Conservation (phyloP, 2,329 filamentous ascomycete genomes). For the Berkeleyomyces rouxiae region DNA sequence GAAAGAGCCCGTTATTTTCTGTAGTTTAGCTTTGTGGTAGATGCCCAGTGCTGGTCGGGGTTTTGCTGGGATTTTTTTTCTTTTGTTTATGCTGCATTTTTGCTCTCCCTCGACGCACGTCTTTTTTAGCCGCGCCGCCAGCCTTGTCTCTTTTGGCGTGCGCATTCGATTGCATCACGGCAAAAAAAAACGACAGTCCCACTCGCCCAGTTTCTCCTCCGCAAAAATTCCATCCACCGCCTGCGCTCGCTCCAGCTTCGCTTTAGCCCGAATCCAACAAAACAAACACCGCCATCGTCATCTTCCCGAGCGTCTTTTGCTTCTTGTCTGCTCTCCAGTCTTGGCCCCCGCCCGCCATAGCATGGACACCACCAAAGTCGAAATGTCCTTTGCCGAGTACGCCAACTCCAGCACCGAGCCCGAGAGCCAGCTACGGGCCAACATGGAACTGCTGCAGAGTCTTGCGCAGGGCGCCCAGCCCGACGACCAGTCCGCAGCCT, state of each 20-base stretch:
- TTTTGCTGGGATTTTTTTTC: background rate
- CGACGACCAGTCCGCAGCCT: background rate
- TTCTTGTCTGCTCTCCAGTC: background rate
- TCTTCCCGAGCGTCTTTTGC: background rate
- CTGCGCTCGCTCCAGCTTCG: background rate
- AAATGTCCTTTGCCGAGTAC: constrained; percentile 7
- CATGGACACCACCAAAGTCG: constrained; percentile 2
- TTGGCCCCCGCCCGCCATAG: background rate
- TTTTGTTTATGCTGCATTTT: background rate
- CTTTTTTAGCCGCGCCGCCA: background rate
- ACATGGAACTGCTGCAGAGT: constrained; percentile 11
- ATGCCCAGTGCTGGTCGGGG: background rate
- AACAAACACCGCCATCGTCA: background rate
- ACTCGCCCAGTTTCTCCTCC: background rate
- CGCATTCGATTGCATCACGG: background rate
- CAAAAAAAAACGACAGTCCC: background rate
- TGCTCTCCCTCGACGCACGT: background rate
- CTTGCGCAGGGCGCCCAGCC: constrained; percentile 4
- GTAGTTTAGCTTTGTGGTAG: no score
- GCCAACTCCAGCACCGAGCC: constrained; percentile 3
- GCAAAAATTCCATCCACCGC: background rate
- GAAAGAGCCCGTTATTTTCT: no score
- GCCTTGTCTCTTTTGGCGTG: constrained; percentile 1
- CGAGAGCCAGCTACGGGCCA: constrained; percentile 7
- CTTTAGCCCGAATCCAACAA: background rate